These are phyloP conservation scores for Lentinula edodes DNA, from an alignment of 768 basidiomycete genomes.

Conservation along the genomic window DNA sequence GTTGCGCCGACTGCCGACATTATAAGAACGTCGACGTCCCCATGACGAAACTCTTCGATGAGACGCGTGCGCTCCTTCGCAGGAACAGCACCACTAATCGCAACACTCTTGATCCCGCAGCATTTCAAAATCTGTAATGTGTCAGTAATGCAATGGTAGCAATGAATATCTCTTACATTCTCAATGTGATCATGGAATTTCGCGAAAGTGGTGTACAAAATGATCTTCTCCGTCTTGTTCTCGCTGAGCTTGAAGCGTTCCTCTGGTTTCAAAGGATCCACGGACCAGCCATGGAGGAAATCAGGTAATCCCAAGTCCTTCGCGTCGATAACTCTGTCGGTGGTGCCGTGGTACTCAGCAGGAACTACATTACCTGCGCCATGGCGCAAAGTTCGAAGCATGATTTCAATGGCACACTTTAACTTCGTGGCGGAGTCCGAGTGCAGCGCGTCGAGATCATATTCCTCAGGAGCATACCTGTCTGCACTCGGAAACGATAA, in stretches of 20 bases:
- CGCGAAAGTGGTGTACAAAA: slow-evolving; percentile 1
- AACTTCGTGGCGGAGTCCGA: neutral
- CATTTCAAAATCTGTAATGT: neutral
- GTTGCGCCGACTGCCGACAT: neutral
- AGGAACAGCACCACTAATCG: neutral
- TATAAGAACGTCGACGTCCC: neutral
- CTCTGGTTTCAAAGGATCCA: neutral
- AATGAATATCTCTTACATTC: neutral
- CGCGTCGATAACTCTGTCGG: neutral
- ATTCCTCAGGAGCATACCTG: too few species aligned
- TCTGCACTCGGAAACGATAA: neutral
- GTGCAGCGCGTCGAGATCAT: too few species aligned
- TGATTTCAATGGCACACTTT: neutral
- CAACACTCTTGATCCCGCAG: neutral
- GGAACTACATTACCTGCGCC: slow-evolving; percentile 3
- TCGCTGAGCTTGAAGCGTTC: neutral
- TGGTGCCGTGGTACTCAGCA: neutral
- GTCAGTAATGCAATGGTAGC: neutral
- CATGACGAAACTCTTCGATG: neutral
- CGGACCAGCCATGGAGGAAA: neutral
- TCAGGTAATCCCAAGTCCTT: neutral
- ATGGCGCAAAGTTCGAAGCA: neutral
- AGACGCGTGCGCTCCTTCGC: neutral
- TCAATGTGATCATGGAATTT: neutral
- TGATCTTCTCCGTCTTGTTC: slow-evolving; percentile 5